phyloP scores from a whole-genome alignment of 2,329 filamentous ascomycete genomes.

The Paecilomyces formosus region DNA sequence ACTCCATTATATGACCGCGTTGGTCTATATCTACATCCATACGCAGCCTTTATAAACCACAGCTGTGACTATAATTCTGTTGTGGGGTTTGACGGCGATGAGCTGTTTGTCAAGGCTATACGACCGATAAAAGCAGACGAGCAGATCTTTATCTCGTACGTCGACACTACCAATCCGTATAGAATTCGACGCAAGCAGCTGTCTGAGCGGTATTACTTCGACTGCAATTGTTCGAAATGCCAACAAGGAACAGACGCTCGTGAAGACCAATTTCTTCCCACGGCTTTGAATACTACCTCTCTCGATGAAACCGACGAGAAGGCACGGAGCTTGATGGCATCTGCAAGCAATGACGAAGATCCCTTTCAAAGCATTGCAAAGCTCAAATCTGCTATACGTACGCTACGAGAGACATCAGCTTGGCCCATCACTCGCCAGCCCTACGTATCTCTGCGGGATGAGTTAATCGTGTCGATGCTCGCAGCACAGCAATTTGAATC shows the following conservation, averaged over 20 bases:
- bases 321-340: constrained; percentile 18
- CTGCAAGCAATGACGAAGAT: constrained; percentile 8
- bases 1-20: constrained; percentile 50
- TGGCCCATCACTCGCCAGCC: constrained; percentile 50
- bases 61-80: constrained; percentile 55
- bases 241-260: constrained; percentile 11
- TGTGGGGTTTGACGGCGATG: constrained; percentile 49
- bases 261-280: constrained; percentile 12
- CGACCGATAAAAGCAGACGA: constrained; percentile 46
- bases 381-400: constrained; percentile 32
- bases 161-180: constrained; percentile 49
- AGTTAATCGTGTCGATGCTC: constrained; percentile 45
- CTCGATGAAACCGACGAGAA: constrained; percentile 13
- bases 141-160: constrained; percentile 56
- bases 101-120: constrained; percentile 45
- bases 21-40: constrained; percentile 52
- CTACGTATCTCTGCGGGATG: constrained; percentile 45
- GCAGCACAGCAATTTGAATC: constrained; percentile 33
- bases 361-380: constrained; percentile 23
- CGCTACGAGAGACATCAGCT: constrained; percentile 30
- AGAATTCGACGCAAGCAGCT: constrained; percentile 47
- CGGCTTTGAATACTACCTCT: constrained; percentile 6
- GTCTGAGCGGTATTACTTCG: constrained; percentile 50
- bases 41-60: constrained; percentile 51
- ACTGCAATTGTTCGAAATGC: constrained; percentile 50